Conservation (phyloP, 805 yeast genomes). For the Yamadazyma laniorum region DNA sequence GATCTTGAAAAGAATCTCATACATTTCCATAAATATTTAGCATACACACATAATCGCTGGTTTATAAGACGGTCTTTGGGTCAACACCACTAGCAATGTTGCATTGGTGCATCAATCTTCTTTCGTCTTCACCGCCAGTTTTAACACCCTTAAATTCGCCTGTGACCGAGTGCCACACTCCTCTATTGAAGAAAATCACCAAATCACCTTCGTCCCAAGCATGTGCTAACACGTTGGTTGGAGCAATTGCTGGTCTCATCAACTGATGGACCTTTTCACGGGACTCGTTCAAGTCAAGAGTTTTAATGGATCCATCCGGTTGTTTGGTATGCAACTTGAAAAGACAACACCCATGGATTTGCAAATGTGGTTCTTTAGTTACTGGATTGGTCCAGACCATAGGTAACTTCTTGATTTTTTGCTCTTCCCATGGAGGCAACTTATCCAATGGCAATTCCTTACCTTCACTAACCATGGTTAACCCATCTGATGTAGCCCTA, state of each 20-base stretch:
- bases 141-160: conserved; percentile 66
- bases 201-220: conserved; percentile 82
- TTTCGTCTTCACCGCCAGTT: conserved; percentile 56
- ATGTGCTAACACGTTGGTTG: conserved; percentile 73
- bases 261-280: conserved; percentile 67
- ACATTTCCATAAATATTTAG: not conserved
- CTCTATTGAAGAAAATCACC: conserved; percentile 83
- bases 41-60: too few relatives aligned
- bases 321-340: conserved; percentile 54
- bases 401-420: conserved; percentile 74
- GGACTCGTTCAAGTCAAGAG: conserved; percentile 66
- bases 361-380: conserved; percentile 78
- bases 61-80: conserved; percentile 39
- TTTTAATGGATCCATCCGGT: conserved; percentile 48
- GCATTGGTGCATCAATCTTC: conserved; percentile 90
- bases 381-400: conserved; percentile 92
- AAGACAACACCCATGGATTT: conserved; percentile 87
- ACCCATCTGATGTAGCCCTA: conserved; percentile 79
- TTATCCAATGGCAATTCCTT: conserved; percentile 65
- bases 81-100: conserved; percentile 81
- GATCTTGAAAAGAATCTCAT: not conserved
- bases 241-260: conserved; percentile 84
- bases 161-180: conserved; percentile 90
- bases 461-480: conserved; percentile 80
- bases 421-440: conserved; percentile 80